Percentiles rank a stretch among this genome's conserved stretches.
Evolutionary conservation across 257 asterid genomes (phyloP).

Genomic region (Cruciata laevipes): DNA sequence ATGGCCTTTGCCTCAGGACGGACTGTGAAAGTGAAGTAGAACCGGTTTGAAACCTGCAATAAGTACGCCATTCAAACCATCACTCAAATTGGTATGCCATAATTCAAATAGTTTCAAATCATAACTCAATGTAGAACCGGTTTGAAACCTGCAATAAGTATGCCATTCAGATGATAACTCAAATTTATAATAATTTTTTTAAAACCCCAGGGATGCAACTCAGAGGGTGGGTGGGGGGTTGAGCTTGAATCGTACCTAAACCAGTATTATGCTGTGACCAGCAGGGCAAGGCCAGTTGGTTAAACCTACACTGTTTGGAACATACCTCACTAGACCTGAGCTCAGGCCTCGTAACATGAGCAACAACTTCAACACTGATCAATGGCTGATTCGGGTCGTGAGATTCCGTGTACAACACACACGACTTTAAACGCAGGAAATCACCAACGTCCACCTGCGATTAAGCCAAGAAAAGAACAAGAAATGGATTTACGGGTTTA

Average conservation of each 20-base stretch:
- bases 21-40: slow-evolving; percentile 81
- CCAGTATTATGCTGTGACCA: background rate
- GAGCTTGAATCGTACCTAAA: no score
- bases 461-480: background rate
- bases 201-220: no score
- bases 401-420: slow-evolving; percentile 72
- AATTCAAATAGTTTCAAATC: no score
- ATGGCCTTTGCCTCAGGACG: slow-evolving; percentile 74
- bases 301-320: background rate
- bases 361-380: slow-evolving; percentile 80
- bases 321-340: slow-evolving; percentile 89
- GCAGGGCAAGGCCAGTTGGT: no score
- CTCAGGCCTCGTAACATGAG: slow-evolving; percentile 95
- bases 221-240: background rate
- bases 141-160: slow-evolving; percentile 57
- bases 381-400: slow-evolving; percentile 63
- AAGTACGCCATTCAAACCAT: background rate
- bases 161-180: background rate
- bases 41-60: slow-evolving; percentile 72
- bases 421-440: slow-evolving; percentile 84
- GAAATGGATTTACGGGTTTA: no score
- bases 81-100: background rate
- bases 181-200: no score
- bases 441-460: slow-evolving; percentile 96
- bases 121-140: slow-evolving; percentile 67